Evolutionary conservation across 257 asterid genomes (phyloP), one percentile per base, ranked within the genome.

Genomic region (Euphrasia confusa): DNA sequence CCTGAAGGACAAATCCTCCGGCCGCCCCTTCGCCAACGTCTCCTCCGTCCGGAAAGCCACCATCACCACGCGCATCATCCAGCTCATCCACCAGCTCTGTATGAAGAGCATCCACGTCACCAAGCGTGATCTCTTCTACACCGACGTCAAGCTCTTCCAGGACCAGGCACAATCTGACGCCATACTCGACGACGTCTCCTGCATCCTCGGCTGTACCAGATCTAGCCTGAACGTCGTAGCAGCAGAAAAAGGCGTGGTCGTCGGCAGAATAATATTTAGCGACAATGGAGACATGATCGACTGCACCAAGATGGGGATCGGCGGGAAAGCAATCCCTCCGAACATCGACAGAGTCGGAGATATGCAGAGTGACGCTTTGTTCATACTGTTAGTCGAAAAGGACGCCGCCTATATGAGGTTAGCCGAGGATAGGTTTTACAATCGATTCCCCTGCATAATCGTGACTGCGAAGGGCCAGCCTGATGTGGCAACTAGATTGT

Each of bases 241-340:
- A 0, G 68, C 96, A 0, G 96, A 87, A 37, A 90, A 90, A 47
- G 97, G 96, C 8, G 90, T 90, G 7, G 95, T 90, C 2, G 97
- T 90, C 0, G 97, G 97, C 4, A 75, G 95, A 62, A 42, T 90
- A n/a, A 78, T 79, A 0, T 90, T 90, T 50, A 84, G 96, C 35
- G 96, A 90, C 49, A 79, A 84, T 15, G 96, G 96, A 0, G 96
- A 90, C 69, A 77, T 87, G 87, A 87, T 90, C 14, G 97, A 90
- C 44, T 90, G 97, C 72, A 87, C 97, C 0, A 84, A 83, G 26
- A 90, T 87, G 97, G 96, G 97, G 68, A 85, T 90, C 71, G 96
- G 97, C 3, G 97, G 97, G 26, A 90, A 90, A 69, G 95, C 97
- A 0, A 87, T 90, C 3, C 97, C 97, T 4, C 96, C 96, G 1